Percentiles rank a stretch among this genome's conserved stretches.
Evolutionary conservation across 2,329 filamentous ascomycete genomes (phyloP).

Genomic region (Pseudogymnoascus sp.): DNA sequence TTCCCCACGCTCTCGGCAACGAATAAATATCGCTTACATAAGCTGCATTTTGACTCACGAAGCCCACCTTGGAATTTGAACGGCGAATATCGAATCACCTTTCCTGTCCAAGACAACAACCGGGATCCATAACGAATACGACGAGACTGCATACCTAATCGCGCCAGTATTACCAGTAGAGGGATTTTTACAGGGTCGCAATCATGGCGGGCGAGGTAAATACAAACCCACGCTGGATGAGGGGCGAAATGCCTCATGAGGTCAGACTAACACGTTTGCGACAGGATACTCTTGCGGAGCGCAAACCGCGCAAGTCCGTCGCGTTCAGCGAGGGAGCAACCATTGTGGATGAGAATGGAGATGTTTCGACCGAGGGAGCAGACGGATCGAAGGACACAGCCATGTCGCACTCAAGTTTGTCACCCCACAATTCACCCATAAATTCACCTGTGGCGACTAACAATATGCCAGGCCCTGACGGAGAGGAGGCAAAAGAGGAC

Average conservation of each 20-base stretch:
- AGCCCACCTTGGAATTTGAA: slow-evolving; percentile 13
- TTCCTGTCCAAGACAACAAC: neutral
- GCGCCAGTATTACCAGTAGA: neutral
- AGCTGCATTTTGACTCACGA: slow-evolving; percentile 12
- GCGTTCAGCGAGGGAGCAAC: slow-evolving; percentile 83
- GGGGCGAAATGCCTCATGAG: neutral
- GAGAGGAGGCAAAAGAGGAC: slow-evolving; percentile 23
- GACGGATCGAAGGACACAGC: slow-evolving; percentile 74
- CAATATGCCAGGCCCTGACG: slow-evolving; percentile 31
- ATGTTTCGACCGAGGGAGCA: slow-evolving; percentile 63
- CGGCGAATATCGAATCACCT: slow-evolving; percentile 4
- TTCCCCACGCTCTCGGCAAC: neutral
- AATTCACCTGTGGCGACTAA: slow-evolving; percentile 44
- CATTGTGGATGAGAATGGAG: slow-evolving; percentile 83
- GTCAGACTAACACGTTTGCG: slow-evolving; percentile 4
- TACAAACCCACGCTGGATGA: neutral
- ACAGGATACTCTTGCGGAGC: slow-evolving; percentile 35
- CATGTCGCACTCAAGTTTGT: slow-evolving; percentile 68
- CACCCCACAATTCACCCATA: slow-evolving; percentile 46
- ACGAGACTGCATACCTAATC: slow-evolving; percentile 8
- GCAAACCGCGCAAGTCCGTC: slow-evolving; percentile 84
- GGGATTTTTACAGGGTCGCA: slow-evolving; percentile 23
- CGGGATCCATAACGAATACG: neutral
- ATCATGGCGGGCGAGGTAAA: slow-evolving; percentile 43
- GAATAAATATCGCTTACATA: neutral